Conservation (phyloP, 106 monocot species). For the Dendrobium catenatum region DNA sequence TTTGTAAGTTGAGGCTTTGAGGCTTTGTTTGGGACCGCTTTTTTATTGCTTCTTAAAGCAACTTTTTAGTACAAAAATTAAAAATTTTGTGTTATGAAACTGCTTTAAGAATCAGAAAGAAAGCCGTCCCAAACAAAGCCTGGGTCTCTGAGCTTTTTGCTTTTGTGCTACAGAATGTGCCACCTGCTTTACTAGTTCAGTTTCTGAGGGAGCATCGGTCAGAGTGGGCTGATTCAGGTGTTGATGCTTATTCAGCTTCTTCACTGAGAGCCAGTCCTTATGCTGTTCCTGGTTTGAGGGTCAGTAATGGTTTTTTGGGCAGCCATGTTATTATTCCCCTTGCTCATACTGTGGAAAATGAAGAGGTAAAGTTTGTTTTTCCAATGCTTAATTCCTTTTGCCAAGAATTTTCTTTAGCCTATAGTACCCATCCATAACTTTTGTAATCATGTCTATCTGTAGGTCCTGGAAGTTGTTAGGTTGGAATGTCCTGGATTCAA, state of each 20-base stretch:
- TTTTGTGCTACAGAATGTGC: conserved; percentile 59
- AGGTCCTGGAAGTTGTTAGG: conserved; percentile 80
- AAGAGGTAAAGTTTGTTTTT: conserved; percentile 43
- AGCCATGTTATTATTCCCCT: conserved; percentile 70
- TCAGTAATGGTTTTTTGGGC: conserved; percentile 38
- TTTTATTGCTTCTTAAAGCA: too few relatives aligned
- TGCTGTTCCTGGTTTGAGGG: conserved; percentile 47
- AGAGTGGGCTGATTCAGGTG: conserved; percentile 78
- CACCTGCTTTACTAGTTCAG: conserved; percentile 73
- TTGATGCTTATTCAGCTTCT: conserved; percentile 70
- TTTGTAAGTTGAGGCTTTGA: background rate
- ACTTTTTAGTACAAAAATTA: too few relatives aligned
- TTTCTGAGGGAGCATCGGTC: conserved; percentile 85
- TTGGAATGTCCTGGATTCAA: conserved; percentile 56
- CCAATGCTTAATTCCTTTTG: too few relatives aligned
- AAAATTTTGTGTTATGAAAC: too few relatives aligned
- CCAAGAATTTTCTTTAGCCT: background rate
- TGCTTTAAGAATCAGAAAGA: too few relatives aligned
- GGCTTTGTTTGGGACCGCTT: too few relatives aligned
- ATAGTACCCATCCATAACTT: background rate
- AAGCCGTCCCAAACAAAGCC: too few relatives aligned
- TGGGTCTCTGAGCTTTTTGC: background rate
- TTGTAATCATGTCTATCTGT: background rate
- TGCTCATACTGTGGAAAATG: conserved; percentile 68
- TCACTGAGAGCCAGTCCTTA: conserved; percentile 56